phyloP scores from a whole-genome alignment of 441 rosid species.

The Croton laevigatus region DNA sequence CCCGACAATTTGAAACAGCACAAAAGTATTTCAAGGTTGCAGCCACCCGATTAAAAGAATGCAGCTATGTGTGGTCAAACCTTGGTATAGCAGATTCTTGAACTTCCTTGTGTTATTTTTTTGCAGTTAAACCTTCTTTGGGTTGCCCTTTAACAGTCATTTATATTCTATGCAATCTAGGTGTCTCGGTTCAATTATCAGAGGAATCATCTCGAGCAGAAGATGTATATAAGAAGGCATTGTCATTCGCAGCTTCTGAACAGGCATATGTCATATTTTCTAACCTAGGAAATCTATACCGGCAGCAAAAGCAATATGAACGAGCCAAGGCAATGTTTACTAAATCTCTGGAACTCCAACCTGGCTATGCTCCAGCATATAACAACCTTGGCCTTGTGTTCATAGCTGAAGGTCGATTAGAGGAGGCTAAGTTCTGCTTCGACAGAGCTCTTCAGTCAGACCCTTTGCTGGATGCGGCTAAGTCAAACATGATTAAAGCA shows the following conservation, averaged over 20 bases:
- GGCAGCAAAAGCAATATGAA: conserved; percentile 73
- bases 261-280: conserved; percentile 73
- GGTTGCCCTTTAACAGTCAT: conserved; percentile 7
- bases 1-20: conserved; percentile 60
- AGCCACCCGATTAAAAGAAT: conserved; percentile 53
- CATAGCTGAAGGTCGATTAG: conserved; percentile 77
- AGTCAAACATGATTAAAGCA: conserved; percentile 77
- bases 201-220: conserved; percentile 69
- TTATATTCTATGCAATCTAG: conserved; percentile 31
- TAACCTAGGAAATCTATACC: conserved; percentile 86
- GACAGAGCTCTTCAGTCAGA: conserved; percentile 67
- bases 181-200: conserved; percentile 77
- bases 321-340: conserved; percentile 92
- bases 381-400: conserved; percentile 93
- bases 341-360: conserved; percentile 74
- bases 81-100: conserved; percentile 47
- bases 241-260: conserved; percentile 55
- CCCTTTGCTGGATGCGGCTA: conserved; percentile 83
- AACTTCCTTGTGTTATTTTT: not conserved
- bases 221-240: conserved; percentile 72
- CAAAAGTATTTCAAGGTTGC: conserved; percentile 86
- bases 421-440: conserved; percentile 86
- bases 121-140: not conserved
- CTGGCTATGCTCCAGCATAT: conserved; percentile 92
- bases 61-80: conserved; percentile 84